Evolutionary conservation across 2,329 filamentous ascomycete genomes (phyloP).

Genomic region (Neocucurbitaria cava): DNA sequence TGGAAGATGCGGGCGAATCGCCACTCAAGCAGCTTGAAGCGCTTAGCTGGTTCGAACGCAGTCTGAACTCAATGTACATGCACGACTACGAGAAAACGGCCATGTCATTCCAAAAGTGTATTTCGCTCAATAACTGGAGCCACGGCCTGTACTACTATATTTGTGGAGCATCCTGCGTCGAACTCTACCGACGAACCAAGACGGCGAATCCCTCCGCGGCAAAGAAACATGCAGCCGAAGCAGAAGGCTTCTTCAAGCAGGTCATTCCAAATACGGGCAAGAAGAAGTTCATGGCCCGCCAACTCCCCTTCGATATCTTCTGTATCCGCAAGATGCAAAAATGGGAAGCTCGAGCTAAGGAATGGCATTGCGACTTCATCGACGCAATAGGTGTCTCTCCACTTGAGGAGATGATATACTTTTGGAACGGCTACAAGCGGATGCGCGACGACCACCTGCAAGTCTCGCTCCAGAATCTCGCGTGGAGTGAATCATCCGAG

Average conservation of each 20-base stretch:
- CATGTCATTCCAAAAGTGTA: slow-evolving; percentile 70
- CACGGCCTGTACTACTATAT: slow-evolving; percentile 90
- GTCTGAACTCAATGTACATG: slow-evolving; percentile 77
- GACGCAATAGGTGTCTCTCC: slow-evolving; percentile 85
- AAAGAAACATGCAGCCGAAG: slow-evolving; percentile 53
- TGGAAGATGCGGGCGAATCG: slow-evolving; percentile 66
- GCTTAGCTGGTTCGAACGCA: slow-evolving; percentile 83
- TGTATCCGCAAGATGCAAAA: slow-evolving; percentile 83
- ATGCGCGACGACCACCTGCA: slow-evolving; percentile 74
- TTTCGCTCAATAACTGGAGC: slow-evolving; percentile 78
- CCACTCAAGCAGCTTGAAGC: slow-evolving; percentile 89
- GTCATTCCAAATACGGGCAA: slow-evolving; percentile 78
- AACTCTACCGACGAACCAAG: slow-evolving; percentile 74
- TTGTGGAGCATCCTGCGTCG: slow-evolving; percentile 77
- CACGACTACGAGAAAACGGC: slow-evolving; percentile 79
- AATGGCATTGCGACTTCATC: slow-evolving; percentile 68
- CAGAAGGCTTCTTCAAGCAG: slow-evolving; percentile 73
- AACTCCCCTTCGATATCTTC: slow-evolving; percentile 89
- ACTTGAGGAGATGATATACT: slow-evolving; percentile 87
- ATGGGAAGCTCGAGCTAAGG: slow-evolving; percentile 80
- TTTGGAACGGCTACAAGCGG: slow-evolving; percentile 89
- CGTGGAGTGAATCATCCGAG: slow-evolving; percentile 67
- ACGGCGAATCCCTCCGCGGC: slow-evolving; percentile 51
- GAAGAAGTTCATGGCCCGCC: slow-evolving; percentile 87
- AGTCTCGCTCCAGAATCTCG: slow-evolving; percentile 66